Conservation (phyloP, 139 green algal genomes). For the Spirogloea muscicola region DNA sequence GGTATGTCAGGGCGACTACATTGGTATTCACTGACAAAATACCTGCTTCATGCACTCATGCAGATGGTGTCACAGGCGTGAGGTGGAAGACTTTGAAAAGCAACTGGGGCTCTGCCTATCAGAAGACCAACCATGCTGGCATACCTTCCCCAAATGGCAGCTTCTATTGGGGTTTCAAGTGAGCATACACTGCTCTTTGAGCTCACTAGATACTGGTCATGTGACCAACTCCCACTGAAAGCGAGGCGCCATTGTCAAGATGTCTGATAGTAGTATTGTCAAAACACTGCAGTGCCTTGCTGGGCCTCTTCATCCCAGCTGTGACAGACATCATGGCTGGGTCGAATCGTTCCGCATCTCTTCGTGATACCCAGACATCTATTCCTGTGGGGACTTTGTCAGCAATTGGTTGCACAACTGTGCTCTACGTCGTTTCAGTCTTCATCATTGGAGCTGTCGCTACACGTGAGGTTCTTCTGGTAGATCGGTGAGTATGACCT, state of each 20-base stretch:
- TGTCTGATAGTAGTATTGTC: no score
- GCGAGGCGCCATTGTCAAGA: no score
- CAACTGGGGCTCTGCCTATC: slow-evolving; percentile 30
- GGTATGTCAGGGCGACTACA: no score
- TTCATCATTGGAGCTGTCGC: slow-evolving; percentile 47
- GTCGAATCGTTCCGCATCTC: slow-evolving; percentile 10
- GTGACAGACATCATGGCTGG: slow-evolving; percentile 35
- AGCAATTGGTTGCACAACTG: slow-evolving; percentile 6
- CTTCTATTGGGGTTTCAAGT: slow-evolving; percentile 21
- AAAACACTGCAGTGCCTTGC: slow-evolving; percentile 5
- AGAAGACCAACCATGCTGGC: slow-evolving; percentile 15
- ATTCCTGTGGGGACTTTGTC: slow-evolving; percentile 4
- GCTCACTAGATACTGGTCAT: no score
- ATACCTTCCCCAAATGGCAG: slow-evolving; percentile 5
- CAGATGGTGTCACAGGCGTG: slow-evolving; percentile 20
- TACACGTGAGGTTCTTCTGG: slow-evolving; percentile 31
- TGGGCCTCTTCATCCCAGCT: slow-evolving; percentile 17
- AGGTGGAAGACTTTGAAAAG: neutral
- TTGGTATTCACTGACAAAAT: no score
- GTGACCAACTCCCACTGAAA: no score
- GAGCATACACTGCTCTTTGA: neutral
- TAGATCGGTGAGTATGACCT: slow-evolving; percentile 38
- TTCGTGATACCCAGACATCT: neutral
- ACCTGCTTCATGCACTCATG: neutral
- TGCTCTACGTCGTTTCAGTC: slow-evolving; percentile 40